phyloP scores from a whole-genome alignment of 176 grass and related monocot genomes.

The Calamus simplicifolius region DNA sequence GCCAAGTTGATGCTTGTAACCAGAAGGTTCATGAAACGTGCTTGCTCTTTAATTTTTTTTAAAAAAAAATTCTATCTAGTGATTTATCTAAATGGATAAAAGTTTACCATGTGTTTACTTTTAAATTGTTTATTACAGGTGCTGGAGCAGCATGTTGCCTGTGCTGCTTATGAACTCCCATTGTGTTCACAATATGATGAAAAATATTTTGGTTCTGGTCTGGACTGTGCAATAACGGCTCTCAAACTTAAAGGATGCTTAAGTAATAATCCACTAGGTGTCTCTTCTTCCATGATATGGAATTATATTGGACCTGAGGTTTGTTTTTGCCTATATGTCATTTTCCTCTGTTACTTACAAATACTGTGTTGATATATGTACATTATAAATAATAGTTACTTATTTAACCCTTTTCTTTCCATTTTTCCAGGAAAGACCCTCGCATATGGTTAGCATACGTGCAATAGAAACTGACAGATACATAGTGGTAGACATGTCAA shows the following conservation, averaged over 20 bases:
- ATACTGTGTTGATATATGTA: background rate
- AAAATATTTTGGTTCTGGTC: conserved; percentile 51
- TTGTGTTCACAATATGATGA: conserved; percentile 83
- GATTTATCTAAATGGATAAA: no score
- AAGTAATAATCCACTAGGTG: conserved; percentile 41
- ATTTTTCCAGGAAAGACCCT: conserved; percentile 64
- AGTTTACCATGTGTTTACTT: no score
- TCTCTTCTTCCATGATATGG: conserved; percentile 68
- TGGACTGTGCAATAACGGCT: conserved; percentile 30
- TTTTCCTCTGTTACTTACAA: background rate
- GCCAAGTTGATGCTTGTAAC: conserved; percentile 84
- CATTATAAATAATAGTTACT: background rate
- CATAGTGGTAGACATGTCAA: conserved; percentile 55
- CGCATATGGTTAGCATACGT: conserved; percentile 57
- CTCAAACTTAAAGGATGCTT: conserved; percentile 68
- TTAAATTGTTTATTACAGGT: conserved; percentile 27
- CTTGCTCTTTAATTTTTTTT: no score
- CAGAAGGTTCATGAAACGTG: conserved; percentile 39
- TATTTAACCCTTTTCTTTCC: conserved; percentile 16
- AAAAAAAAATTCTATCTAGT: no score
- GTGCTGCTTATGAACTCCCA: conserved; percentile 89
- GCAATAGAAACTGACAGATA: conserved; percentile 81
- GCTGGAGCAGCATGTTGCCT: conserved; percentile 69
- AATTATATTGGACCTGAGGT: conserved; percentile 89
- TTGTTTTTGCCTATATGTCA: background rate